These are phyloP conservation scores for Daldinia vernicosa DNA, from an alignment of 495 filamentous ascomycete genomes.

Conservation along the genomic window DNA sequence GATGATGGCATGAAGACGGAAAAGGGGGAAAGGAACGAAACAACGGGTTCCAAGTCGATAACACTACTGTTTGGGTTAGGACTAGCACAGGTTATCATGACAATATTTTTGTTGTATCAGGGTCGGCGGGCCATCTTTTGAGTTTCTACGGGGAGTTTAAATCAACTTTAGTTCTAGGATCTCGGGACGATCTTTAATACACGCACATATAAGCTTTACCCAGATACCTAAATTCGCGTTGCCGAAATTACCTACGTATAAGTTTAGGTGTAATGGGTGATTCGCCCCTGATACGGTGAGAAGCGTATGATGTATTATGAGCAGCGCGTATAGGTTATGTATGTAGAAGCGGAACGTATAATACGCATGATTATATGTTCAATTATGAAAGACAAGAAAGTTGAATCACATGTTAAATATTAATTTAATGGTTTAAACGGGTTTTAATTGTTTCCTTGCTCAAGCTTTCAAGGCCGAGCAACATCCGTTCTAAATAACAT, in stretches of 20 bases:
- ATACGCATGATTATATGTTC: too few species aligned
- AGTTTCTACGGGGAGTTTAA: conserved; percentile 27
- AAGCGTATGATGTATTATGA: neutral
- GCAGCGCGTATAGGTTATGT: too few species aligned
- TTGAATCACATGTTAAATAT: neutral
- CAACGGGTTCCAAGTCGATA: conserved; percentile 20
- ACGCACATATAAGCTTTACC: neutral
- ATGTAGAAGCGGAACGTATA: too few species aligned
- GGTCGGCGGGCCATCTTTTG: conserved; percentile 24
- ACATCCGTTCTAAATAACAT: neutral
- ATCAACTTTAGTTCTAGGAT: neutral
- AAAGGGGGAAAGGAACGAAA: neutral
- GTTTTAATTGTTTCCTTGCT: neutral
- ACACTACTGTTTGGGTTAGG: conserved; percentile 37
- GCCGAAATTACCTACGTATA: neutral
- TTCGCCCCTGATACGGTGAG: too few species aligned
- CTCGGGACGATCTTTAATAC: neutral
- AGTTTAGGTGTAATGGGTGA: neutral
- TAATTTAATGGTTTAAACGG: neutral
- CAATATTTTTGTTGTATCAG: conserved; percentile 29
- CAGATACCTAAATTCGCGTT: neutral
- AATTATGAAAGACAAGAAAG: too few species aligned
- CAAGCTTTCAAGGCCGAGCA: neutral
- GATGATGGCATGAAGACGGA: neutral
- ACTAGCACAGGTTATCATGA: conserved; percentile 28